Conservation (phyloP, 257 asterid species). For the Lycium barbarum region DNA sequence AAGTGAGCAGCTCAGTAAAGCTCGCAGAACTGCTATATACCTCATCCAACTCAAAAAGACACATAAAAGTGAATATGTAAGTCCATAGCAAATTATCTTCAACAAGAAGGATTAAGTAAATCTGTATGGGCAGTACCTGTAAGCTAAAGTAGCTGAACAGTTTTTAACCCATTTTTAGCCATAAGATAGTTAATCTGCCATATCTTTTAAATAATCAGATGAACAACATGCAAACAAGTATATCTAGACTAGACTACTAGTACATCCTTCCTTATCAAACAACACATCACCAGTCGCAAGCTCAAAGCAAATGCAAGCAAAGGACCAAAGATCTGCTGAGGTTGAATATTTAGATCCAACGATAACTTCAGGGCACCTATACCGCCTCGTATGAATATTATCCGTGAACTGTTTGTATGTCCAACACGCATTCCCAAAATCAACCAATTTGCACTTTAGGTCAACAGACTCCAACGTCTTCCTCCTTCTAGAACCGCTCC, state of each 20-base stretch:
- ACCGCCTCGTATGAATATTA: slow-evolving; percentile 92
- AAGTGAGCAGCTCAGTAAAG: background rate
- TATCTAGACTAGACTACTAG: background rate
- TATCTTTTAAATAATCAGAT: background rate
- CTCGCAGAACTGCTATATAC: background rate
- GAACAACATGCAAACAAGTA: background rate
- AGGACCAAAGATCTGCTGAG: slow-evolving; percentile 95
- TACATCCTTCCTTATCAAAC: slow-evolving; percentile 23
- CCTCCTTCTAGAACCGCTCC: slow-evolving; percentile 64
- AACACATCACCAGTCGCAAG: slow-evolving; percentile 93
- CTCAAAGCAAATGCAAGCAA: slow-evolving; percentile 96
- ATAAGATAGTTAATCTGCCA: background rate
- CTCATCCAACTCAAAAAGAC: slow-evolving; percentile 14
- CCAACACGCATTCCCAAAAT: slow-evolving; percentile 99
- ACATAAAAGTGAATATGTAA: background rate
- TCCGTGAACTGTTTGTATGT: slow-evolving; percentile 85
- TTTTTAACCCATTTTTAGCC: background rate
- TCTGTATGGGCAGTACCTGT: background rate
- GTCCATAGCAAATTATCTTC: background rate
- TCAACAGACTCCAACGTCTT: slow-evolving; percentile 76
- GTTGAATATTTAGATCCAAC: slow-evolving; percentile 91
- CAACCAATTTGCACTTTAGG: slow-evolving; percentile 87
- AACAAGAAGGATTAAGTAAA: background rate
- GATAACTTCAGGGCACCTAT: slow-evolving; percentile 91
- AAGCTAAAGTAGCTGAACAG: background rate